These are phyloP conservation scores for Papiliotrema flavescens DNA, from an alignment of 1,284 basidiomycete species.

Conservation along the genomic window DNA sequence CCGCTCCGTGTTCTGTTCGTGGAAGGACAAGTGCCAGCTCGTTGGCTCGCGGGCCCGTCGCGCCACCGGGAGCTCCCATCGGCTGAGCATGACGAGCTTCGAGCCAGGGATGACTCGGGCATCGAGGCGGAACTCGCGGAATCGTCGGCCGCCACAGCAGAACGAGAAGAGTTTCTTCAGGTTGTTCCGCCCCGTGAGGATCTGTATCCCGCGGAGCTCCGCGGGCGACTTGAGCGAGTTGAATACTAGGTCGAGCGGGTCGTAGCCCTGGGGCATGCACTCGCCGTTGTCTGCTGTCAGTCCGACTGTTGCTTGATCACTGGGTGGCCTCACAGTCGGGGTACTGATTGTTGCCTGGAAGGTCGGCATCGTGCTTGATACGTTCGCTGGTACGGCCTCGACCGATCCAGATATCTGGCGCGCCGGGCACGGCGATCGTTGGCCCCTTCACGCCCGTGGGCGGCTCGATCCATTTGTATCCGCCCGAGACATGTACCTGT, in stretches of 20 bases:
- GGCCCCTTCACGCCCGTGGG: background rate
- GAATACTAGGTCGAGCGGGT: conserved; percentile 1
- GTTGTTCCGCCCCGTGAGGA: conserved; percentile 4
- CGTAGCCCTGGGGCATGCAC: background rate
- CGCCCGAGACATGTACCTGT: background rate
- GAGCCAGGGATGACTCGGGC: background rate
- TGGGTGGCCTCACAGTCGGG: conserved; percentile 1
- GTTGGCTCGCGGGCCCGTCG: background rate
- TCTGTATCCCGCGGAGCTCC: background rate
- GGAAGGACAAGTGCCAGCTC: background rate
- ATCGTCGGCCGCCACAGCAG: background rate
- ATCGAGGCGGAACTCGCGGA: conserved; percentile 1
- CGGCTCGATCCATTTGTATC: conserved; percentile 4
- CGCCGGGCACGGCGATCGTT: conserved; percentile 2
- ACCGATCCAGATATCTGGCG: conserved; percentile 4
- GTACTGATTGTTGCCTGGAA: conserved; percentile 2
- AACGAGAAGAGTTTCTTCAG: conserved; percentile 3
- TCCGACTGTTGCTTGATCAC: background rate
- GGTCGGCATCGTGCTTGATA: background rate
- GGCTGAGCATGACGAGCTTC: background rate
- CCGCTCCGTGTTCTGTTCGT: background rate
- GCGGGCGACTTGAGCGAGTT: background rate
- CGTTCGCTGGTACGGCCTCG: background rate
- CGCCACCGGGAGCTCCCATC: background rate
- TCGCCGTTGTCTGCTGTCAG: conserved; percentile 3